Conservation (phyloP, 2,329 filamentous ascomycete species). For the Davidsoniella eucalypti region DNA sequence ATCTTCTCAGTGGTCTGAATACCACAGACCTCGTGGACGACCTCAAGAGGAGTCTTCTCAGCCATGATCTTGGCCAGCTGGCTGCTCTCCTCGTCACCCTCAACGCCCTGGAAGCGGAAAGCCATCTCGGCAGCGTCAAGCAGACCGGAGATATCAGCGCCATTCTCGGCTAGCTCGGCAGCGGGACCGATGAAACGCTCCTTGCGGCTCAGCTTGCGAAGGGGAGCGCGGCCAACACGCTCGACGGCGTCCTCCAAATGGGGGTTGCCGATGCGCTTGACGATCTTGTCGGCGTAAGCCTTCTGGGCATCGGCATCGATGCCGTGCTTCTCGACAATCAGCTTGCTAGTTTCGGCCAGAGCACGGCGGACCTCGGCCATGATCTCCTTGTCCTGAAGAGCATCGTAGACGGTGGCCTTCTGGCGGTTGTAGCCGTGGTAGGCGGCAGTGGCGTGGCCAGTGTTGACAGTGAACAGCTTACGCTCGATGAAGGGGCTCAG, state of each 20-base stretch:
- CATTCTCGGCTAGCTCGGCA: conserved; percentile 70
- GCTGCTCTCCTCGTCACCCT: conserved; percentile 75
- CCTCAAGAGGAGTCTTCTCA: conserved; percentile 52
- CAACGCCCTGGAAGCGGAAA: conserved; percentile 87
- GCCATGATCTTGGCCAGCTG: conserved; percentile 79
- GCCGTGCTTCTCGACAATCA: conserved; percentile 76
- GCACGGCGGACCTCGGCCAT: conserved; percentile 62
- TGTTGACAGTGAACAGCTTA: conserved; percentile 99
- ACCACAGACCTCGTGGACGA: conserved; percentile 68
- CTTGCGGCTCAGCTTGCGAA: conserved; percentile 86
- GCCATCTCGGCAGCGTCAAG: conserved; percentile 79
- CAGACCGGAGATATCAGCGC: conserved; percentile 54
- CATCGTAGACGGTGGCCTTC: conserved; percentile 75
- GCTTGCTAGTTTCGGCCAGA: conserved; percentile 67
- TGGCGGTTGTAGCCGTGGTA: conserved; percentile 84
- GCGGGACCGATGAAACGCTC: conserved; percentile 93
- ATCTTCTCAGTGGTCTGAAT: conserved; percentile 63
- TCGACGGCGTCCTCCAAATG: conserved; percentile 84
- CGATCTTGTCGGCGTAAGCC: conserved; percentile 81
- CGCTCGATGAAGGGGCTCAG: conserved; percentile 94
- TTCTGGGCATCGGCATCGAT: conserved; percentile 62
- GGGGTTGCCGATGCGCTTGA: conserved; percentile 84
- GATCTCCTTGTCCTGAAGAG: conserved; percentile 50
- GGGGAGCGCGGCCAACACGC: conserved; percentile 84
- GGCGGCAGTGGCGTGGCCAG: conserved; percentile 84